phyloP scores from a whole-genome alignment of 148 eudicot genomes.

The Chenopodium quinoa region DNA sequence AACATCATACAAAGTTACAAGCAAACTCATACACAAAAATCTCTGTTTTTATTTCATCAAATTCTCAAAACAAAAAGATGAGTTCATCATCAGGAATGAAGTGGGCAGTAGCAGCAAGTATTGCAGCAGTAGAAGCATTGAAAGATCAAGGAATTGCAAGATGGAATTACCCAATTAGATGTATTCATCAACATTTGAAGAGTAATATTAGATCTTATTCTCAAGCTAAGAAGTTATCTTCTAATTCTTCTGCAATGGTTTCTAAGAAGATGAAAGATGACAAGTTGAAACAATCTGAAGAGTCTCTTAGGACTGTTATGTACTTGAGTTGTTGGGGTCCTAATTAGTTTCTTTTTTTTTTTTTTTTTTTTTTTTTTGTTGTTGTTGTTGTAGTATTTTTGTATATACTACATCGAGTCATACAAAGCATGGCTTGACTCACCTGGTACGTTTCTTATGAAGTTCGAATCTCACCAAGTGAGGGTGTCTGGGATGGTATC shows the following conservation, averaged over 20 bases:
- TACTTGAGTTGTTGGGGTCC: constrained; percentile 27
- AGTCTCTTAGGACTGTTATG: constrained; percentile 25
- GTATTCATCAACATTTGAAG: constrained; percentile 12
- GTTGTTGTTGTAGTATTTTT: background rate
- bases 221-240: constrained; percentile 19
- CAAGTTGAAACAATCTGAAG: constrained; percentile 4
- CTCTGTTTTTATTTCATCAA: background rate
- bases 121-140: constrained; percentile 23
- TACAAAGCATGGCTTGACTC: too few relatives aligned
- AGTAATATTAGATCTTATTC: constrained; percentile 21
- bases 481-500: too few relatives aligned
- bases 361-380: background rate
- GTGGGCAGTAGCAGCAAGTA: constrained; percentile 18
- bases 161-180: constrained; percentile 25
- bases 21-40: background rate
- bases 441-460: too few relatives aligned
- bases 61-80: background rate
- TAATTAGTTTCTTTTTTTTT: background rate
- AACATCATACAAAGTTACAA: background rate
- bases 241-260: background rate
- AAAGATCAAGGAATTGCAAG: constrained; percentile 28
- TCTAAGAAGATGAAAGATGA: constrained; percentile 4
- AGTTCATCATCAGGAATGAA: background rate
- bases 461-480: too few relatives aligned
- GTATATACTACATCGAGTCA: background rate